Evolutionary conservation across 2,329 filamentous ascomycete species (phyloP), one percentile per base, ranked within the genome.

Genomic region (Colletotrichum sp.): DNA sequence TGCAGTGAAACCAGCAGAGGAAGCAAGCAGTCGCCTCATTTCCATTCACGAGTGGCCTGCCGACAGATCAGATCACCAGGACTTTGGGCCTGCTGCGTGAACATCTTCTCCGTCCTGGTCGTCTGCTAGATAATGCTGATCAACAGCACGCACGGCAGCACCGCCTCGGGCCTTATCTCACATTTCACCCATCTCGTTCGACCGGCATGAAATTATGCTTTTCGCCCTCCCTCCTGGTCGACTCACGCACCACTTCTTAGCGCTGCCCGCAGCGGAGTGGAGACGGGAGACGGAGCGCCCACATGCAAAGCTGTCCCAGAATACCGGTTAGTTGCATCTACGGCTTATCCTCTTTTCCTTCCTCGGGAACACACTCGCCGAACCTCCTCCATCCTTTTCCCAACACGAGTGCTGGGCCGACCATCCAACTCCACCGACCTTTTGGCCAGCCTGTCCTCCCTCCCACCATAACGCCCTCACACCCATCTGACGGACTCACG

Each of bases 371-470:
- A 55, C 22, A 16, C 65, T 70, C 60, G 60, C 74, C 65, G 71
- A 74, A 55, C 66, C 71, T 66, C 74, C 66, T 39, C 30, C 30
- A 65, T 76, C 56, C 64, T 58, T 30, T 48, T 75, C 73, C 64
- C 58, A 76, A 74, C 64, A 58, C 73, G 70, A 76, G 74, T 34
- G 71, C 66, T 71, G 71, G 66, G 58, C 74, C 74, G 66, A 27
- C 61, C 60, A 70, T 61, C 71, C 71, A 64, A 64, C 71, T 76
- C 74, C 74, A 76, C 74, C 74, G 71, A 66, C 71, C 62, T 62
- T 74, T 75, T 22, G 28, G 36, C 74, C 70, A 76, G 60, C 70
- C 48, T 66, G 58, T 52, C 65, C 70, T 69, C 62, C 64, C 55
- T 30, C 48, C 73, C 73, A 75, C 67, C 30, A 55, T 52, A 52